Evolutionary conservation across 2,329 filamentous ascomycete species (phyloP).

Genomic region (Cladophialophora carrionii): DNA sequence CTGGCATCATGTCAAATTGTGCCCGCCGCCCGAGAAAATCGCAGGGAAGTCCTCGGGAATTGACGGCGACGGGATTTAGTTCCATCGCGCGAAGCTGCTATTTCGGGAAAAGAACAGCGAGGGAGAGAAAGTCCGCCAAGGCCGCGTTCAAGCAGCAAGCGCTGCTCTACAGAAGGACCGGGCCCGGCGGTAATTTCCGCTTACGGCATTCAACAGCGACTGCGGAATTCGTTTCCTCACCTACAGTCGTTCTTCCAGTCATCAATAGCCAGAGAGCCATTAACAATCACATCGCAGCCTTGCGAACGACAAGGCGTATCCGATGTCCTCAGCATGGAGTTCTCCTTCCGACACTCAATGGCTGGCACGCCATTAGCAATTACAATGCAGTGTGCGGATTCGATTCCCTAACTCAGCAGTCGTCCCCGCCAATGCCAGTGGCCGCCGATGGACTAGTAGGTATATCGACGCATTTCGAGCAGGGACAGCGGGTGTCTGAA

Average conservation of each 20-base stretch:
- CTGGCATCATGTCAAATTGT: constrained; percentile 18
- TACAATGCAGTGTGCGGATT: not conserved
- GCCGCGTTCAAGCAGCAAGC: constrained; percentile 4
- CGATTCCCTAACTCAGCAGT: not conserved
- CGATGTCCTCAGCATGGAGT: not conserved
- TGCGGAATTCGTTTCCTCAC: not conserved
- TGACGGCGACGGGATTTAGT: not conserved
- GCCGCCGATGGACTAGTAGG: not conserved
- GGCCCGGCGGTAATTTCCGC: not conserved
- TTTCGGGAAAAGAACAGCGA: not conserved
- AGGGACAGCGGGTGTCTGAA: not conserved
- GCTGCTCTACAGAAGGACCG: not conserved
- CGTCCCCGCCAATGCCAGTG: not conserved
- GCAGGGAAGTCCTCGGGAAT: constrained; percentile 1
- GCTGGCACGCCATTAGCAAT: not conserved
- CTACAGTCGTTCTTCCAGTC: not conserved
- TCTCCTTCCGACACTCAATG: not conserved
- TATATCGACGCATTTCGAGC: not conserved
- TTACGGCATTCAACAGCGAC: not conserved
- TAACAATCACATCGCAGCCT: not conserved
- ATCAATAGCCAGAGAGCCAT: not conserved
- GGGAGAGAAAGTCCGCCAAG: not conserved
- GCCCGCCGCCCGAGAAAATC: constrained; percentile 4
- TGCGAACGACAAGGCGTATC: not conserved
- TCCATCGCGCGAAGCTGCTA: not conserved